Base-by-base conservation (phyloP, 2,329 filamentous ascomycete genomes). In the Nemania abortiva region DNA sequence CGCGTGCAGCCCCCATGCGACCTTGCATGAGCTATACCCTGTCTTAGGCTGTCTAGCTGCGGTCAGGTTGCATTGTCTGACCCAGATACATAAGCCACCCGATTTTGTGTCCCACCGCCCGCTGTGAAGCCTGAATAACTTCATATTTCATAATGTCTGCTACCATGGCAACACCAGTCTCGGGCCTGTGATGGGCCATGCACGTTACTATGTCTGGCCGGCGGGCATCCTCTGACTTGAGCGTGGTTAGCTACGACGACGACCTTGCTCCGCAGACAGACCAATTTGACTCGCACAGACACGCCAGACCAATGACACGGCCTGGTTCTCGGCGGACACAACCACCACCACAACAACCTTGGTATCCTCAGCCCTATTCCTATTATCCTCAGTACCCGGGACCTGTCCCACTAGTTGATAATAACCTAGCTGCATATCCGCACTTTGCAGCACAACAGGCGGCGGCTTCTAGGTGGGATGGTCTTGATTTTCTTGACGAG, bases 401-500 rank as follows among this genome's bases (percentile, higher is more conserved):
- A 39, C 15, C 45, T 27, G 22, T 53, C 52, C 62, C 57, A 18
- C 50, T 47, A 18, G 27, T n/a, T 11, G 10, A 24, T 11, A 59
- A 55, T 45, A 55, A 55, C n/a, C 13, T 63, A n/a, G 42, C 58
- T 22, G 22, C 60, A n/a, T 62, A 64, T 62, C 50, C 52, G 34
- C 60, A 66, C n/a, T 20, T 42, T 10, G 42, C 56, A 22, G 39
- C 60, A 29, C 68, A 63, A 31, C 68, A 64, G 7, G 37, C 20
- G 10, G 42, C 29, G 56, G 52, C 65, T 42, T 6, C n/a, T 45
- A 59, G 64, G 34, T 67, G 63, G 64, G 57, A 66, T 37, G 29
- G 27, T 22, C 57, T 67, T 31, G 31, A 68, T 27, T 64, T 49
- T 20, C 58, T 66, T 42, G 56, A 72, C 9, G 68, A 72, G 50